Evolutionary conservation across 2,329 filamentous ascomycete genomes (phyloP).

Genomic region (Penicillium sp.): DNA sequence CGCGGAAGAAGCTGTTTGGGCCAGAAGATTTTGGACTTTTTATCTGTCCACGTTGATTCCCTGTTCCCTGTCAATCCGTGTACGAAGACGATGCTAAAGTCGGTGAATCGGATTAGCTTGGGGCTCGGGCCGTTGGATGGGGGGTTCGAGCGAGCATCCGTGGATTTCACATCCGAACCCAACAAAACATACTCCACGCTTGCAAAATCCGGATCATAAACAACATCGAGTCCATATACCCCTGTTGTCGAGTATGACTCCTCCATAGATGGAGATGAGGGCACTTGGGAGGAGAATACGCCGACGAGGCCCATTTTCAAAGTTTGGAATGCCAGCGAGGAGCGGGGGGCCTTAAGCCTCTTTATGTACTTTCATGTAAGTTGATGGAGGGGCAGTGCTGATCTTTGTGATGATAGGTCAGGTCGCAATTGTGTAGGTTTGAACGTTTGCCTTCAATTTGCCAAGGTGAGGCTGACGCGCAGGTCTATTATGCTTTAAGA

Average conservation of each 20-base stretch:
- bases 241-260: background rate
- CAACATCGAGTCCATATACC: background rate
- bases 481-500: background rate
- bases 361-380: background rate
- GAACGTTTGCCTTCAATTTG: background rate
- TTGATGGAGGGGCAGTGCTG: background rate
- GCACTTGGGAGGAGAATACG: background rate
- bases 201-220: background rate
- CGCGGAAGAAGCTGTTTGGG: constrained; percentile 13
- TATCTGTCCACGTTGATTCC: constrained; percentile 18
- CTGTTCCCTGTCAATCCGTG: constrained; percentile 23
- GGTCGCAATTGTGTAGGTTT: background rate
- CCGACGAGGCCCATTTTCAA: background rate
- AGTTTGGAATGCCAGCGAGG: background rate
- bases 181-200: background rate
- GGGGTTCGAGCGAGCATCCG: background rate
- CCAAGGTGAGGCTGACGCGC: background rate
- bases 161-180: background rate
- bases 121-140: background rate
- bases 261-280: background rate
- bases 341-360: background rate
- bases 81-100: constrained; percentile 11
- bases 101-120: background rate
- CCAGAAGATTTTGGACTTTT: constrained; percentile 9
- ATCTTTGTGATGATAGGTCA: background rate